These are phyloP conservation scores for Piper betle DNA, from an alignment of 164 flowering plant genomes.

Conservation along the genomic window DNA sequence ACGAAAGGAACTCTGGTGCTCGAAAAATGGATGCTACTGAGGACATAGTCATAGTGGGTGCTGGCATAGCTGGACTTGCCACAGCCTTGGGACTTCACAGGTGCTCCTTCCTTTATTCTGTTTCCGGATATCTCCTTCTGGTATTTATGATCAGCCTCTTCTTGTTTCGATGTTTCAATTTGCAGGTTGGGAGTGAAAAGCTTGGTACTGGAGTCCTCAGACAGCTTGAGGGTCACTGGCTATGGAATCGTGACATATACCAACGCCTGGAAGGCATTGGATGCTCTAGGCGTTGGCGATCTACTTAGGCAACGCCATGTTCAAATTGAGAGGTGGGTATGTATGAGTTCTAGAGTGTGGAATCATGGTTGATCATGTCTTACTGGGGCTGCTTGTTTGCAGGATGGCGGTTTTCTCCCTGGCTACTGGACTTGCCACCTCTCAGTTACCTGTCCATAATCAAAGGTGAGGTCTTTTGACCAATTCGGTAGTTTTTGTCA, in stretches of 20 bases:
- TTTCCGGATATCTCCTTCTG: too few relatives aligned
- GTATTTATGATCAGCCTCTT: too few relatives aligned
- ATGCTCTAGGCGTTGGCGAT: constrained; percentile 47
- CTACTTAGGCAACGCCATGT: constrained; percentile 27
- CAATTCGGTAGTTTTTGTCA: too few relatives aligned
- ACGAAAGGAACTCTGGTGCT: too few relatives aligned
- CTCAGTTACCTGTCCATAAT: constrained; percentile 7
- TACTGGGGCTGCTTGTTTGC: not conserved
- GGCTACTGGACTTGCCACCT: constrained; percentile 11
- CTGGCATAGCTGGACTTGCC: not conserved
- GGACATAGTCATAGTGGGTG: not conserved
- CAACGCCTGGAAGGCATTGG: constrained; percentile 71
- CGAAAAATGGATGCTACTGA: too few relatives aligned
- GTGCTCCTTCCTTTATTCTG: too few relatives aligned
- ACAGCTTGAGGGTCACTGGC: constrained; percentile 14
- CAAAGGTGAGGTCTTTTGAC: not conserved
- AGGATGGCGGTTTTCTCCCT: constrained; percentile 7
- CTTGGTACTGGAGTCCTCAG: too few relatives aligned
- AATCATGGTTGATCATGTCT: too few relatives aligned
- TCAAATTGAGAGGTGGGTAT: constrained; percentile 20
- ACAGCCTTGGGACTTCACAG: not conserved
- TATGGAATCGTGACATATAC: constrained; percentile 35
- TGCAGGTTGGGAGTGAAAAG: too few relatives aligned
- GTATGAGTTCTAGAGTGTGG: too few relatives aligned
- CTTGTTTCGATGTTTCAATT: too few relatives aligned